phyloP scores from a whole-genome alignment of 345 rosid genomes.

The Trapa incisa region DNA sequence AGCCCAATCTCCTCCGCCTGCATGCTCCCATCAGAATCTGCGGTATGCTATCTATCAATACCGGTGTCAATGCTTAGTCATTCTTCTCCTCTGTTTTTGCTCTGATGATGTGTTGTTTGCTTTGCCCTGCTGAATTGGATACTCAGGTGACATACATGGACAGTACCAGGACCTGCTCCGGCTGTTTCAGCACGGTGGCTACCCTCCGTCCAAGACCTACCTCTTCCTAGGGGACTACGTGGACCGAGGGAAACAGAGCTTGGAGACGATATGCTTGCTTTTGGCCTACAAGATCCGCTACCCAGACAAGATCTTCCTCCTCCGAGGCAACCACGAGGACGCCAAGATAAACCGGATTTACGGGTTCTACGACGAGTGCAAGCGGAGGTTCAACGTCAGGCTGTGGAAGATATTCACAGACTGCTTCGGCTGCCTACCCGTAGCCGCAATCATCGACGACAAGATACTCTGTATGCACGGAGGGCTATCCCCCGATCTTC shows the following conservation, averaged over 20 bases:
- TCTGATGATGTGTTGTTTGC: too few species aligned
- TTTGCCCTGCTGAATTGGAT: too few species aligned
- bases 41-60: constrained; percentile 32
- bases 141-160: constrained; percentile 88
- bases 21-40: constrained; percentile 75
- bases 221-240: constrained; percentile 95
- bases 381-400: constrained; percentile 83
- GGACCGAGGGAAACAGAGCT: constrained; percentile 94
- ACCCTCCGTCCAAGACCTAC: constrained; percentile 84
- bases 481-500: constrained; percentile 79
- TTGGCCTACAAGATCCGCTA: constrained; percentile 85
- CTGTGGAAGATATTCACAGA: constrained; percentile 93
- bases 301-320: constrained; percentile 54
- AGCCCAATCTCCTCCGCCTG: constrained; percentile 63
- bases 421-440: constrained; percentile 89
- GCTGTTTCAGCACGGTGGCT: constrained; percentile 73
- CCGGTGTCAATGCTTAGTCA: background rate
- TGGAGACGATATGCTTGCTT: constrained; percentile 92
- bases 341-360: constrained; percentile 91
- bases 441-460: constrained; percentile 75
- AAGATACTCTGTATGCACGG: constrained; percentile 99
- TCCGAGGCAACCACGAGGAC: constrained; percentile 98
- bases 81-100: background rate
- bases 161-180: constrained; percentile 90
- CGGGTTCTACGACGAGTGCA: constrained; percentile 98